phyloP scores from a whole-genome alignment of 2,329 filamentous ascomycete genomes.

The Talaromyces sp. region DNA sequence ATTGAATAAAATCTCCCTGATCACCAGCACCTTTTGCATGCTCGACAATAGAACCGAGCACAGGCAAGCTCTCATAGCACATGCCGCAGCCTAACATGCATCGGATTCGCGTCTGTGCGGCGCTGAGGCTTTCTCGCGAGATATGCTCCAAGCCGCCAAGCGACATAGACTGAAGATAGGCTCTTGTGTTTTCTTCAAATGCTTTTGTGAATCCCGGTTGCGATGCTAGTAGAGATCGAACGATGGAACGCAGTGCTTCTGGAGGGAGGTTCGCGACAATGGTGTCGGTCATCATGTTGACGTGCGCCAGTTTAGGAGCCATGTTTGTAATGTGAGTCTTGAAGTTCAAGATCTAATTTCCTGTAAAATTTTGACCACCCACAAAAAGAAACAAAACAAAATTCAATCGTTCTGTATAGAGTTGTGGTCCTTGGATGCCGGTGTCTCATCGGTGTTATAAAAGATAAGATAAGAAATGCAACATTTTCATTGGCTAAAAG shows the following conservation, averaged over 20 bases:
- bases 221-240: slow-evolving; percentile 20
- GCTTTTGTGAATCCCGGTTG: slow-evolving; percentile 23
- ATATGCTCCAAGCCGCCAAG: slow-evolving; percentile 4
- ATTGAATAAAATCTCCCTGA: slow-evolving; percentile 19
- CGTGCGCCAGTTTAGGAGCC: slow-evolving; percentile 28
- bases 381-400: background rate
- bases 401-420: background rate
- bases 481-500: background rate
- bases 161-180: background rate
- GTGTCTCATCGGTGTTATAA: slow-evolving; percentile 2
- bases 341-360: background rate
- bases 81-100: slow-evolving; percentile 30
- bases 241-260: slow-evolving; percentile 37
- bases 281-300: slow-evolving; percentile 47
- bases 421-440: background rate
- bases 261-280: slow-evolving; percentile 41
- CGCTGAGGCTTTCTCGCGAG: slow-evolving; percentile 20
- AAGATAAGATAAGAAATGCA: background rate
- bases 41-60: background rate
- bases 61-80: slow-evolving; percentile 26
- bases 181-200: slow-evolving; percentile 23
- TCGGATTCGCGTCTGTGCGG: slow-evolving; percentile 21
- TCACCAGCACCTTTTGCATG: background rate
- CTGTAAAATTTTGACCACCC: background rate
- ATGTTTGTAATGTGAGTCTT: background rate